Percentiles rank a stretch among this genome's conserved stretches.
Conservation (phyloP, 192 early-diverging fungal species). For the Rhizophagus clarus region DNA sequence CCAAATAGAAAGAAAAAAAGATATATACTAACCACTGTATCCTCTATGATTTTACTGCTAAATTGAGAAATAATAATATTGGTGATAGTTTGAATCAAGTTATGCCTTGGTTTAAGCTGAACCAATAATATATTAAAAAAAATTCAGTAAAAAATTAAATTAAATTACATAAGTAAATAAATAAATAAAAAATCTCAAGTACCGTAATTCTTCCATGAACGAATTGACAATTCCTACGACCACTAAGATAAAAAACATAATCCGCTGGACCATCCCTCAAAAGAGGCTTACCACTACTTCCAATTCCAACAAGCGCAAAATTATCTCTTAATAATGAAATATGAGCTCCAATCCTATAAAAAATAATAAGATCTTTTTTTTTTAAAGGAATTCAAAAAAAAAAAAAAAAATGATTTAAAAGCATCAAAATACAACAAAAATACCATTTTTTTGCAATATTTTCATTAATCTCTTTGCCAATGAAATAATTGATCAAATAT, state of each 20-base stretch:
- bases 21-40: neutral
- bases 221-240: conserved; percentile 9
- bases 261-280: neutral
- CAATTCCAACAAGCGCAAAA: neutral
- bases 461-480: conserved; percentile 11
- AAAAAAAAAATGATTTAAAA: neutral
- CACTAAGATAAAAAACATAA: neutral
- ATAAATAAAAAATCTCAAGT: neutral
- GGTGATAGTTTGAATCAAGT: neutral
- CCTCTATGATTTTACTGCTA: neutral
- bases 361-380: neutral
- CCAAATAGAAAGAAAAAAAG: neutral
- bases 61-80: conserved; percentile 18
- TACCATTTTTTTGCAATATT: conserved; percentile 12
- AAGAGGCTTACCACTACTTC: neutral
- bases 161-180: neutral
- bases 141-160: neutral
- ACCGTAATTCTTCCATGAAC: conserved; percentile 26
- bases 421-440: neutral
- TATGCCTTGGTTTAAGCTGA: conserved; percentile 2
- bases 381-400: neutral
- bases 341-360: conserved; percentile 12
- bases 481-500: conserved; percentile 13
- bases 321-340: neutral
- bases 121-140: no score